Conservation (phyloP, 2,329 filamentous ascomycete species). For the Cladosporium austrohemisphaericum region DNA sequence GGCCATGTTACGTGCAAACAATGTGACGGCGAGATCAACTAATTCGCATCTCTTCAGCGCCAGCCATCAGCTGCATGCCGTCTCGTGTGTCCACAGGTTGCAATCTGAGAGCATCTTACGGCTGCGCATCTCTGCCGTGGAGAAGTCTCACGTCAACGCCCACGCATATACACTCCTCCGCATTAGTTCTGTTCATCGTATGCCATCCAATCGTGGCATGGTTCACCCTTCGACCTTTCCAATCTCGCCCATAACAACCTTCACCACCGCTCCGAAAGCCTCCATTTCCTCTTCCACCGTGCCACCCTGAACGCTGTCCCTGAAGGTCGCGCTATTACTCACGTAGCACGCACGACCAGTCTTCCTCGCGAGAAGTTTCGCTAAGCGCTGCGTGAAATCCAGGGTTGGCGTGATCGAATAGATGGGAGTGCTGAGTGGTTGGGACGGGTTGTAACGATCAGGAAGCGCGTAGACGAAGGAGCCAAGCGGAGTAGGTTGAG, state of each 20-base stretch:
- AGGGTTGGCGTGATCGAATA: constrained; percentile 71
- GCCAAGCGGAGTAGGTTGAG: constrained; percentile 51
- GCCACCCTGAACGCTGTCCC: constrained; percentile 68
- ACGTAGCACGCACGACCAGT: constrained; percentile 79
- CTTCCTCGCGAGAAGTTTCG: constrained; percentile 75
- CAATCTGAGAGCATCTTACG: neutral
- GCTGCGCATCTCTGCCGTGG: neutral
- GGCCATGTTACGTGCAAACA: too few relatives aligned
- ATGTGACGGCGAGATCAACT: too few relatives aligned
- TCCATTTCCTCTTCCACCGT: constrained; percentile 93
- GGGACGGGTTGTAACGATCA: constrained; percentile 52
- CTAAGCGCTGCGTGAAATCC: constrained; percentile 82
- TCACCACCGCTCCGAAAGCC: constrained; percentile 70
- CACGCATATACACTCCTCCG: too few relatives aligned
- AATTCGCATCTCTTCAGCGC: too few relatives aligned
- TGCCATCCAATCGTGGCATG: neutral
- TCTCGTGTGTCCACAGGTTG: too few relatives aligned
- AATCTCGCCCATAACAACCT: constrained; percentile 60
- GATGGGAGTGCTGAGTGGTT: constrained; percentile 73
- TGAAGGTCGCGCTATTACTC: constrained; percentile 78
- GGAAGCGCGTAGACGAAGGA: constrained; percentile 94
- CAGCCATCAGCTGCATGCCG: too few relatives aligned
- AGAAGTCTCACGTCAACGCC: too few relatives aligned
- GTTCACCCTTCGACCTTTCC: constrained; percentile 14
- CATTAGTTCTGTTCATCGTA: too few relatives aligned